A percentile compares a stretch with the other conserved stretches of the same genome.
Conservation (phyloP, 2,329 filamentous ascomycete species). For the Cordyceps tenuipes region DNA sequence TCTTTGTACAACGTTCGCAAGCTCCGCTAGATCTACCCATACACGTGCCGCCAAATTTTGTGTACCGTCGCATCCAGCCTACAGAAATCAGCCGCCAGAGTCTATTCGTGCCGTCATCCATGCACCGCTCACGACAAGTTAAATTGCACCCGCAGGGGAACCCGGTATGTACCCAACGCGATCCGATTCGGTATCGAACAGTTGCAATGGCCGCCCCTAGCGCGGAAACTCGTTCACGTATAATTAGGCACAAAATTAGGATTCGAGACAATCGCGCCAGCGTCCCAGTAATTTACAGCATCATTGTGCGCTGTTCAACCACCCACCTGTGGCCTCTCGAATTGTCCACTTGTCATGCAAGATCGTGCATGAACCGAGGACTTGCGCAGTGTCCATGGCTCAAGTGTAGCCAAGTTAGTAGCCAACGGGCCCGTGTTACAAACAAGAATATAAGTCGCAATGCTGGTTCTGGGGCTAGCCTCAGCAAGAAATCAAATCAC, state of each 20-base stretch:
- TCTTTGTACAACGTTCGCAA: too few relatives aligned
- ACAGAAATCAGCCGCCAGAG: not conserved
- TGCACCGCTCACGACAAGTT: not conserved
- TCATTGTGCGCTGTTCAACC: not conserved
- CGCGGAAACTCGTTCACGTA: not conserved
- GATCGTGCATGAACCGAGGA: conserved; percentile 1
- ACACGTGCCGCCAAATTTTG: too few relatives aligned
- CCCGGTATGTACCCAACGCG: not conserved
- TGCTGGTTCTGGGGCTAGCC: too few relatives aligned
- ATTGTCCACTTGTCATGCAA: not conserved
- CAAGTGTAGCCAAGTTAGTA: too few relatives aligned
- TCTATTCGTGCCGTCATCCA: conserved; percentile 1
- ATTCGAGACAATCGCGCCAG: not conserved
- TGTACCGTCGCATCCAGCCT: too few relatives aligned
- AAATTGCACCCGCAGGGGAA: conserved; percentile 2
- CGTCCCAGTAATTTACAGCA: not conserved
- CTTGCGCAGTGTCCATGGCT: too few relatives aligned
- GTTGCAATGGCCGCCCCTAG: not conserved
- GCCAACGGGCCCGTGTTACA: too few relatives aligned
- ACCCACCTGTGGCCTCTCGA: not conserved
- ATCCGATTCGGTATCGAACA: conserved; percentile 6
- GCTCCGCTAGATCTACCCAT: too few relatives aligned
- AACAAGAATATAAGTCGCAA: too few relatives aligned
- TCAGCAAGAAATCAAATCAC: too few relatives aligned
- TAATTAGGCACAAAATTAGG: not conserved